Base-by-base conservation (phyloP, 345 rosid genomes). In the Melaleuca alternifolia region DNA sequence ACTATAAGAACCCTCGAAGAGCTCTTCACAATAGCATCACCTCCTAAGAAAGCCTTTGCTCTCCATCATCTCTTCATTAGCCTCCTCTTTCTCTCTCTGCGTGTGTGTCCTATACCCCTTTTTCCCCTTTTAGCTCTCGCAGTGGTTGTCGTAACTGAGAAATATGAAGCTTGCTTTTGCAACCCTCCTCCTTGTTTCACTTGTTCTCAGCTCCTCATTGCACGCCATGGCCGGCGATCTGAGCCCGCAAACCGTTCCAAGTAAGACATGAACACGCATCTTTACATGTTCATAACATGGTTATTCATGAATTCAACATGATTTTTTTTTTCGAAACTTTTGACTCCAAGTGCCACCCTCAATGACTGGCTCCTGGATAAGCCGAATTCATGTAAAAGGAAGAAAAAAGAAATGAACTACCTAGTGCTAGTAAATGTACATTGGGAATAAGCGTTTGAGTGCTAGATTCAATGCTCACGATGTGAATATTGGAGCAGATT, bases 121-220 rank as follows among this genome's bases (percentile, higher is more conserved):
- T 84, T 12, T 84, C 51, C 26, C 5, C 5, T 24, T 33, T 76
- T 33, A 37, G 41, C 30, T 23, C 50, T 50, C 50, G 41, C 51
- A 41, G 23, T 46, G 50, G 21, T 46, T 53, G 30, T 85, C 5
- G 77, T 75, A 30, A 15, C 7, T 9, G 9, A 51, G 54, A 51
- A 65, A 6, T 26, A 87, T 87, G 89, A 87, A 87, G 89, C 84
- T 81, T 48, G 85, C 52, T 65, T 11, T 84, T 21, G 89, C 87
- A 12, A 46, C 83, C 54, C 54, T 87, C 14, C 86, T 87, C 24
- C 65, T 87, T 8, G 81, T 85, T 51, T 85, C 82, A 30, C 62
- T 87, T 33, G 76, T 87, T 30, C 85, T 87, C 26, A 4, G 53
- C 85, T 82, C 86, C 86, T 41, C 89, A 10, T 37, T 82, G 81